Evolutionary conservation across 805 yeast genomes (phyloP).

Genomic region (Lachancea sp.): DNA sequence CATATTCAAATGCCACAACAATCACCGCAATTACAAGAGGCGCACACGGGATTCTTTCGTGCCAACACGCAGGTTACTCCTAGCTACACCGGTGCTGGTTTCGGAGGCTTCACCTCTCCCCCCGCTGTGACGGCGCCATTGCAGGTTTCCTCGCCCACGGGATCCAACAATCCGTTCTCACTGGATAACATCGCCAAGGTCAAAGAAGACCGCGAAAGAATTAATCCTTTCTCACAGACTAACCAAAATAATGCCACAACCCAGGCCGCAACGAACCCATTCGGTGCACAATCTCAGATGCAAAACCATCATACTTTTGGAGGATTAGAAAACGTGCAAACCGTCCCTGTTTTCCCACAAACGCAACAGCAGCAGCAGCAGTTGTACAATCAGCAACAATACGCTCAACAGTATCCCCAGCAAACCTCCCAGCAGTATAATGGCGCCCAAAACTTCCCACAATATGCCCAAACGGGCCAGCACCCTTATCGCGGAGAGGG

Average conservation of each 20-base stretch:
- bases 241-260: slow-evolving; percentile 4
- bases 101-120: slow-evolving; percentile 42
- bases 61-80: slow-evolving; percentile 27
- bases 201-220: slow-evolving; percentile 13
- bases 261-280: slow-evolving; percentile 8
- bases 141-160: slow-evolving; percentile 23
- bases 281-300: slow-evolving; percentile 8
- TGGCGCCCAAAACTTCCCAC: not conserved
- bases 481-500: slow-evolving; percentile 13
- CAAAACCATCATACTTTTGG: slow-evolving; percentile 10
- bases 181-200: slow-evolving; percentile 25
- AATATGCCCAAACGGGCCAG: slow-evolving; percentile 13
- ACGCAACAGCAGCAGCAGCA: slow-evolving; percentile 10
- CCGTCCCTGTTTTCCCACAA: slow-evolving; percentile 13
- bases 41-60: slow-evolving; percentile 26
- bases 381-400: slow-evolving; percentile 5
- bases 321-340: slow-evolving; percentile 11
- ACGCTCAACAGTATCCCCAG: slow-evolving; percentile 11
- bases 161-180: slow-evolving; percentile 37
- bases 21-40: slow-evolving; percentile 23
- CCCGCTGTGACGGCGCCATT: slow-evolving; percentile 10
- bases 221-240: slow-evolving; percentile 18
- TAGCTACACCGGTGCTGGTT: slow-evolving; percentile 50
- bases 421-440: slow-evolving; percentile 8
- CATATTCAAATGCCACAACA: slow-evolving; percentile 16